Evolutionary conservation across 2,329 filamentous ascomycete genomes (phyloP).

Genomic region (Colletotrichum orchidophilum): DNA sequence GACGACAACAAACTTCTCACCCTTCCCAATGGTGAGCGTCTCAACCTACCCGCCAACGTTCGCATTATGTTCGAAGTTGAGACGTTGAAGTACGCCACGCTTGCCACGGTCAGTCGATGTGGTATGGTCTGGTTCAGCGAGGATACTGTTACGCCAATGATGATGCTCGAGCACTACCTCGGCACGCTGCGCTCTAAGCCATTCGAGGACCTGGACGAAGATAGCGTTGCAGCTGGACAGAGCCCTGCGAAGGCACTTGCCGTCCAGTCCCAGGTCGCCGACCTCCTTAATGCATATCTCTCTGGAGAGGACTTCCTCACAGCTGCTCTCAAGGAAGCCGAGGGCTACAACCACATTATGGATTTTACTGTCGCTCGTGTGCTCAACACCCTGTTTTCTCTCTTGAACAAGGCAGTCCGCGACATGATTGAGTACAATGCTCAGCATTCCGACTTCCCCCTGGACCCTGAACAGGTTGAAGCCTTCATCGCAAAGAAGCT

Average conservation of each 20-base stretch:
- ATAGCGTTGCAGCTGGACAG: constrained; percentile 79
- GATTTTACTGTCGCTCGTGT: constrained; percentile 93
- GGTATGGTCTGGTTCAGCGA: constrained; percentile 99
- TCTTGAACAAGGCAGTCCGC: constrained; percentile 92
- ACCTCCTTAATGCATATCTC: constrained; percentile 79
- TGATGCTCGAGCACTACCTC: constrained; percentile 94
- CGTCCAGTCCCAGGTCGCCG: constrained; percentile 82
- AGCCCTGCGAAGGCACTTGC: constrained; percentile 81
- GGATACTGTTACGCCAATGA: constrained; percentile 90
- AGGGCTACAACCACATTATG: constrained; percentile 94
- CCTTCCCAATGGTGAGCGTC: constrained; percentile 95
- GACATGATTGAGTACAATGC: constrained; percentile 96
- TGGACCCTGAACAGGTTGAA: constrained; percentile 91
- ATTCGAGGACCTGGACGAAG: constrained; percentile 96
- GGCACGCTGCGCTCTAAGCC: constrained; percentile 82
- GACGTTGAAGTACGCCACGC: constrained; percentile 94
- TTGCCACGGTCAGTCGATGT: constrained; percentile 98
- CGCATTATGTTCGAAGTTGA: constrained; percentile 99
- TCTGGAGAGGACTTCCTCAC: constrained; percentile 83
- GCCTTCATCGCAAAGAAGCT: constrained; percentile 93
- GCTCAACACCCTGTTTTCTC: constrained; percentile 91
- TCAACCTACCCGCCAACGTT: constrained; percentile 93
- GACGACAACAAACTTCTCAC: constrained; percentile 99
- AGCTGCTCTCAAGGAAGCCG: constrained; percentile 79
- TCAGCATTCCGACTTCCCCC: constrained; percentile 91